A percentile compares a stretch with the other conserved stretches of the same genome.
Evolutionary conservation across 2,329 filamentous ascomycete species (phyloP).

Genomic region (Amesomyces nigricolor): DNA sequence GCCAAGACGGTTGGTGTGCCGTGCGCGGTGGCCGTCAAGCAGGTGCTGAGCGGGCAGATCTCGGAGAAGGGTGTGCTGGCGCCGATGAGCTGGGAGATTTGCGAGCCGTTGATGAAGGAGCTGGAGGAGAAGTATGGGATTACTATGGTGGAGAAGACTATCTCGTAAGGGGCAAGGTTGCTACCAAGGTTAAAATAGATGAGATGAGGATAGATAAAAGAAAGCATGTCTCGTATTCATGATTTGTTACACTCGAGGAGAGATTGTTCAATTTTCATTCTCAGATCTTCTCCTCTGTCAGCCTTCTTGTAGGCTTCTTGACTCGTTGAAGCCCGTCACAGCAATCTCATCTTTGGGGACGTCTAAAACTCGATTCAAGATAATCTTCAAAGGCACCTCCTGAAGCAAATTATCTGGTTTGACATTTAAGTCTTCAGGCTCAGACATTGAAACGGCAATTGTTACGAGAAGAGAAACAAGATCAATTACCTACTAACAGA

Average conservation of each 20-base stretch:
- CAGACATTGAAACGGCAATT: no score
- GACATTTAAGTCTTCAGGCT: no score
- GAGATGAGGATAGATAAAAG: constrained; percentile 15
- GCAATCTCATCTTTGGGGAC: no score
- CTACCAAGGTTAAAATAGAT: constrained; percentile 4
- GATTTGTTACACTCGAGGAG: not conserved
- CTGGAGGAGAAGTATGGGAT: constrained; percentile 74
- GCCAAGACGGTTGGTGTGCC: constrained; percentile 49
- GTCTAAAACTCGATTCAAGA: no score
- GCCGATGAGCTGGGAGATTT: constrained; percentile 66
- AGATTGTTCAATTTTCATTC: no score
- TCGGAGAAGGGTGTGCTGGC: constrained; percentile 69
- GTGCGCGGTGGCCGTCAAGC: constrained; percentile 64
- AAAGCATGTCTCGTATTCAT: not conserved
- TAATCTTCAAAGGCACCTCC: no score
- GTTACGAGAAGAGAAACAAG: no score
- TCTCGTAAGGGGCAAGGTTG: constrained; percentile 30
- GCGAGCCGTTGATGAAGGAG: constrained; percentile 68
- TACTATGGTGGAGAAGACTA: constrained; percentile 63
- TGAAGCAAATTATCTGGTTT: no score
- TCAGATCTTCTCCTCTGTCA: not conserved
- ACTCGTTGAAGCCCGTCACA: no score
- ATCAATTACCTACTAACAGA: no score
- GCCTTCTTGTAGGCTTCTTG: no score
- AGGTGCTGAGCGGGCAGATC: constrained; percentile 70